Evolutionary conservation across 2,329 filamentous ascomycete species (phyloP), one percentile per base, ranked within the genome.

Genomic region (Stagonosporopsis vannaccii): DNA sequence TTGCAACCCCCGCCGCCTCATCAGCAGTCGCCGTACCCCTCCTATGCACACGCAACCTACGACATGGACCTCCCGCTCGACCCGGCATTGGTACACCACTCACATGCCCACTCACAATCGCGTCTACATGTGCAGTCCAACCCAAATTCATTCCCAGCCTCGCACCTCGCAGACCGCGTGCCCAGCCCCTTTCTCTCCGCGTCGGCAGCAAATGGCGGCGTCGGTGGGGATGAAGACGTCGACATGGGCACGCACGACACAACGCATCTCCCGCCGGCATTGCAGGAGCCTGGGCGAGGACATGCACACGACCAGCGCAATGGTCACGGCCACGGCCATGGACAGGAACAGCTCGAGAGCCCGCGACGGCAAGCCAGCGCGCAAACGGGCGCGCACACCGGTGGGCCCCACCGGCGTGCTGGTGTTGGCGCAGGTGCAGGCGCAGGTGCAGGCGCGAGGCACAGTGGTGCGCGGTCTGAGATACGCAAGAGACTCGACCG

Each of bases 31-130:
- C n/a, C 69, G 62, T 62, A 59, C 20, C 51, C 58, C 8, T 49
- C 56, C 19, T 74, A 42, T 57, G 77, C 35, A 73, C 77, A 79
- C 53, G 73, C 76, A 22, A 73, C 81, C 42, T 82, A 79, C 56
- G 78, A 82, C 37, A 78, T 32, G 30, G 30, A n/a, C 13, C 30
- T 87, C 72, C 84, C 85, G 2, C 79, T 86, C 37, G 85, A 88
- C 56, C 85, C 85, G 2, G 84, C 85, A 33, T 85, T 88, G 43
- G 87, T 87, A 79, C 78, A 81, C 12, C 12, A 32, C 13, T n/a
- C 30, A 3, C 30, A 32, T 2, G 2, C 30, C 12, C 30, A 32
- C 2, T 15, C 30, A 15, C 11, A 32, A 15, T 9, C 28, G 6
- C 28, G 3, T 8, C 11, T 9, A 30, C 28, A 12, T 3, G 7